Evolutionary conservation across 345 rosid genomes (phyloP).

Genomic region (Rhodamnia rubescens): DNA sequence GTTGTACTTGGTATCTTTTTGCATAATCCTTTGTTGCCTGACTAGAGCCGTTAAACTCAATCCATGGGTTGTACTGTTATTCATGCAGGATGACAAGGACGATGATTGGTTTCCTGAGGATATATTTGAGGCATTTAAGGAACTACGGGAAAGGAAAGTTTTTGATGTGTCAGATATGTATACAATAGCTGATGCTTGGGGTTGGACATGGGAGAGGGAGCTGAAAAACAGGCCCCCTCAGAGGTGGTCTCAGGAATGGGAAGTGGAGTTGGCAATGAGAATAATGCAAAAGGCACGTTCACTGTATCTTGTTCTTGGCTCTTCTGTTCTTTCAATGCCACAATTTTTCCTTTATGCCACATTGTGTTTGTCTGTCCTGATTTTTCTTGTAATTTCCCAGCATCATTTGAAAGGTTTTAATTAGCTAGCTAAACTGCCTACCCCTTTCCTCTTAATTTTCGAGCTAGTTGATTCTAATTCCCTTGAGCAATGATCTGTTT

Average conservation of each 20-base stretch:
- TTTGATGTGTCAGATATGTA: slow-evolving; percentile 84
- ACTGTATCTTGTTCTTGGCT: not conserved
- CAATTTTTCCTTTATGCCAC: not conserved
- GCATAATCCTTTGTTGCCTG: not conserved
- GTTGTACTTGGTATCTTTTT: not conserved
- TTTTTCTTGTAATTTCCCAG: not conserved
- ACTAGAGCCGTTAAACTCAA: not conserved
- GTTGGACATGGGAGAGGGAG: slow-evolving; percentile 97
- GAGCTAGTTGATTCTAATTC: not conserved
- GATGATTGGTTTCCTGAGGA: slow-evolving; percentile 95
- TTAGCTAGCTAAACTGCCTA: not conserved
- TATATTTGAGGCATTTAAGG: slow-evolving; percentile 75
- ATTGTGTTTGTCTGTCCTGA: not conserved
- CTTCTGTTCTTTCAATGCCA: not conserved
- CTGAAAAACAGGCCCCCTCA: slow-evolving; percentile 58
- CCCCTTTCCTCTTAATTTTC: not conserved
- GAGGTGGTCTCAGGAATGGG: slow-evolving; percentile 96
- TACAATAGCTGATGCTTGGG: slow-evolving; percentile 97
- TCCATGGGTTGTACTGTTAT: not conserved
- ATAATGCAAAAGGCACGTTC: slow-evolving; percentile 64
- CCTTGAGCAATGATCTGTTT: not conserved
- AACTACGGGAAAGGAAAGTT: slow-evolving; percentile 64
- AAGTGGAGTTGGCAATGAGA: slow-evolving; percentile 79
- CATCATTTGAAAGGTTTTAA: not conserved
- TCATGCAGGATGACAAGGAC: slow-evolving; percentile 61